phyloP scores from a whole-genome alignment of 139 green algal species.

The Micromonas pusilla region DNA sequence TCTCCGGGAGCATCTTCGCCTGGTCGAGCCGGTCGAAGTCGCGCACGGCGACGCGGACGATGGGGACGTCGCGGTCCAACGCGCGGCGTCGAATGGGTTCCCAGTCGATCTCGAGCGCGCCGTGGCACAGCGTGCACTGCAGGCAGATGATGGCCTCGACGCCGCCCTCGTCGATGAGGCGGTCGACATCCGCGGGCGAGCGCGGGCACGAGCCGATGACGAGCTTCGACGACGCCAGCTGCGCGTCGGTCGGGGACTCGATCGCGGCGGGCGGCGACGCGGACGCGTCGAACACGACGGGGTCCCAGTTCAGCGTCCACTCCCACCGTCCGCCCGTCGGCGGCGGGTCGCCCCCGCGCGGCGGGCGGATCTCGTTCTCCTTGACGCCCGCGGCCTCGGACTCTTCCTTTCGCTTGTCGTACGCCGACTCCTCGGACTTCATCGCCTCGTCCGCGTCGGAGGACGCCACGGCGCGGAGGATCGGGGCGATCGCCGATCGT shows the following conservation, averaged over 20 bases:
- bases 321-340: conserved; percentile 30
- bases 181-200: conserved; percentile 37
- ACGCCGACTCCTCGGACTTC: conserved; percentile 20
- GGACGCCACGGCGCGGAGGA: no score
- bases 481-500: no score
- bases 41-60: conserved; percentile 48
- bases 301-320: conserved; percentile 50
- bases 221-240: neutral
- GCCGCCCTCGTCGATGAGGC: conserved; percentile 40
- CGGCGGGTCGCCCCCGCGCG: conserved; percentile 16
- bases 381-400: conserved; percentile 3
- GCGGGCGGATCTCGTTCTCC: neutral
- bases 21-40: conserved; percentile 73
- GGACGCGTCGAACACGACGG: conserved; percentile 21
- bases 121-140: conserved; percentile 60
- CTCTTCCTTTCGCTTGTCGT: conserved; percentile 26
- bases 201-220: conserved; percentile 45
- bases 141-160: conserved; percentile 49
- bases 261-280: no score
- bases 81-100: conserved; percentile 39
- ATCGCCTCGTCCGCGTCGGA: conserved; percentile 3
- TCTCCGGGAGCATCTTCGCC: conserved; percentile 63
- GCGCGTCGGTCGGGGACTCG: neutral
- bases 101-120: conserved; percentile 55
- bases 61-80: conserved; percentile 41